These are phyloP conservation scores for Schizosaccharomyces versatilis DNA, from an alignment of 1,139 yeast genomes.

Conservation along the genomic window DNA sequence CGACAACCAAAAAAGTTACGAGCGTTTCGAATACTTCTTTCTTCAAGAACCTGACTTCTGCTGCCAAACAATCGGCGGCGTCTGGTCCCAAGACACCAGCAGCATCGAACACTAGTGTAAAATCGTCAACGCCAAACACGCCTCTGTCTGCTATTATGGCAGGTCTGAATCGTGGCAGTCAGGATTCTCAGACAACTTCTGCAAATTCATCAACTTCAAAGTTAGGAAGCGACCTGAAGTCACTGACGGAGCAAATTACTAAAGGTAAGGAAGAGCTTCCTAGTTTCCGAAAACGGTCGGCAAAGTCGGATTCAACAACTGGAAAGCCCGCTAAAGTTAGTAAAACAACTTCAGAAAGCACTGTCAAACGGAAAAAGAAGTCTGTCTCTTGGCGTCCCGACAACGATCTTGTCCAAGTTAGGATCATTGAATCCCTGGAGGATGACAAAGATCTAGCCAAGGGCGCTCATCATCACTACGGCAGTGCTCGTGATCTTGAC, in stretches of 20 bases:
- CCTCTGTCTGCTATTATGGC: constrained; percentile 1
- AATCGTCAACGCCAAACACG: background rate
- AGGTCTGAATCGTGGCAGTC: background rate
- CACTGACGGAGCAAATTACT: background rate
- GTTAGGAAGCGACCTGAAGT: no score
- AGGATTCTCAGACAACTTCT: background rate
- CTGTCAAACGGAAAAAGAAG: background rate
- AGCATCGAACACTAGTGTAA: background rate
- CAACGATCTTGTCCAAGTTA: constrained; percentile 2
- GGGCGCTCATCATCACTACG: constrained; percentile 18
- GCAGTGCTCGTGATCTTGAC: constrained; percentile 15
- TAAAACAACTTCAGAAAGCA: background rate
- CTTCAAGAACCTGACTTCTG: background rate
- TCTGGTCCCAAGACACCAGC: background rate
- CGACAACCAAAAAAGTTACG: background rate
- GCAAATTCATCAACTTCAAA: background rate
- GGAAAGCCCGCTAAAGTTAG: background rate
- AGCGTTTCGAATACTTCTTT: background rate
- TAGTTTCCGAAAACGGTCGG: background rate
- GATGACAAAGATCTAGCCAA: constrained; percentile 8
- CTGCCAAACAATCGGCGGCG: background rate
- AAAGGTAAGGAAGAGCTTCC: background rate
- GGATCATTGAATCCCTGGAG: background rate
- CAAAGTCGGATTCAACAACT: background rate
- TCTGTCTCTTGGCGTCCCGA: constrained; percentile 2